Evolutionary conservation across 176 grass and related monocot genomes (phyloP).

Genomic region (Panicum miliaceum): DNA sequence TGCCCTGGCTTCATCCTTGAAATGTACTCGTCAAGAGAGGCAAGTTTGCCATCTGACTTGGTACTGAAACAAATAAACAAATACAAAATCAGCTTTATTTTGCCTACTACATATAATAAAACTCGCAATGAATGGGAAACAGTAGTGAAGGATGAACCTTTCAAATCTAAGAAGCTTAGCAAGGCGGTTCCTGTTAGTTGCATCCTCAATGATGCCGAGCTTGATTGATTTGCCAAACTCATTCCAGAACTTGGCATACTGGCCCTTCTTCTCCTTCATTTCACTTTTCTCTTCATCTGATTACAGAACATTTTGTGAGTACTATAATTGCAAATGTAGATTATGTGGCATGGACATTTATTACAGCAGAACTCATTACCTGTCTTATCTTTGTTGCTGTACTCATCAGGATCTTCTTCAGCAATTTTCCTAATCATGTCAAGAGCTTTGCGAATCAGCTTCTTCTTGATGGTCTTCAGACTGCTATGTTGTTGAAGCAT

Average conservation of each 20-base stretch:
- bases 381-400: slow-evolving; percentile 92
- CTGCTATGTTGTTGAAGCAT: slow-evolving; percentile 99
- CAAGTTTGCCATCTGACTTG: slow-evolving; percentile 95
- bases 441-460: slow-evolving; percentile 91
- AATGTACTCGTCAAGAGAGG: slow-evolving; percentile 98
- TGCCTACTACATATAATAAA: not conserved
- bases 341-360: not conserved
- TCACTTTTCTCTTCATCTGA: slow-evolving; percentile 75
- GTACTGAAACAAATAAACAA: slow-evolving; percentile 59
- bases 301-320: slow-evolving; percentile 25
- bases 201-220: slow-evolving; percentile 98
- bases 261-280: slow-evolving; percentile 87
- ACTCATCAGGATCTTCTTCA: slow-evolving; percentile 91
- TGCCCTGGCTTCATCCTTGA: slow-evolving; percentile 96
- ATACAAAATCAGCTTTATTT: slow-evolving; percentile 38
- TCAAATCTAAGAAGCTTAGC: slow-evolving; percentile 97
- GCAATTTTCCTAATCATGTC: slow-evolving; percentile 96
- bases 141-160: slow-evolving; percentile 52
- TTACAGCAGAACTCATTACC: slow-evolving; percentile 43
- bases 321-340: not conserved
- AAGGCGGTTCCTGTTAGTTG: slow-evolving; percentile 96
- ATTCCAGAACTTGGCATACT: slow-evolving; percentile 96
- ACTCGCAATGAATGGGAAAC: not conserved
- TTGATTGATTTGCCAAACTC: slow-evolving; percentile 99
- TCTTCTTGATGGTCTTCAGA: slow-evolving; percentile 98